A percentile compares a stretch with the other conserved stretches of the same genome.
Conservation (phyloP, 2,329 filamentous ascomycete species). For the Basipetospora chlamydospora region DNA sequence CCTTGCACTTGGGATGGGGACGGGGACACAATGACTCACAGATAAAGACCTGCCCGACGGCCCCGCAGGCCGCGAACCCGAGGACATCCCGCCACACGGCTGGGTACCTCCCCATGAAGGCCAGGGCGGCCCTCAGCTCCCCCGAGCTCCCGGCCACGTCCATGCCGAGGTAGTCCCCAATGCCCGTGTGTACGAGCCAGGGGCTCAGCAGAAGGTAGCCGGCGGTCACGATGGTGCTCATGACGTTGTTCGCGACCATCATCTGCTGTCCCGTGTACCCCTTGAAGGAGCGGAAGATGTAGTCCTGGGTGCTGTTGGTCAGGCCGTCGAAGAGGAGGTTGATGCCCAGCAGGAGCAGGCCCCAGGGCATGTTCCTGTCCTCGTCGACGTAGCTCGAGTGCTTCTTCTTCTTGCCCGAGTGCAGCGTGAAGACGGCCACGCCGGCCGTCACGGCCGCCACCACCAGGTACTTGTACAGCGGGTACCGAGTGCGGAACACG, state of each 20-base stretch:
- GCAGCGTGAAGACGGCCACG: conserved; percentile 88
- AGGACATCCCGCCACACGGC: conserved; percentile 75
- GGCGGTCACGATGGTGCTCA: conserved; percentile 65
- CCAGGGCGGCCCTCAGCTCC: conserved; percentile 65
- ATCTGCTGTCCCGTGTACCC: conserved; percentile 88
- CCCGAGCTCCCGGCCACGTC: conserved; percentile 50
- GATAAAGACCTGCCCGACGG: conserved; percentile 91
- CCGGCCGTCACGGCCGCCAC: conserved; percentile 82
- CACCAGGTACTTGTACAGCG: conserved; percentile 91
- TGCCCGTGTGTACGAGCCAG: conserved; percentile 54
- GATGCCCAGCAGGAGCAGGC: conserved; percentile 67
- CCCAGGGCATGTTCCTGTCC: conserved; percentile 55
- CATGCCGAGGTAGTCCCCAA: conserved; percentile 53
- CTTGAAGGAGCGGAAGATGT: conserved; percentile 70
- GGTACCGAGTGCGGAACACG: conserved; percentile 76
- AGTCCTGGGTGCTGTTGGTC: conserved; percentile 92
- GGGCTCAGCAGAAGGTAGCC: conserved; percentile 66
- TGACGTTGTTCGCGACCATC: conserved; percentile 96
- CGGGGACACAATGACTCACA: conserved; percentile 34
- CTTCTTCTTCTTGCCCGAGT: conserved; percentile 40
- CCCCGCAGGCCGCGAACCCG: conserved; percentile 79
- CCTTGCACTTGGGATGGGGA: too few species aligned
- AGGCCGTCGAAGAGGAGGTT: conserved; percentile 93
- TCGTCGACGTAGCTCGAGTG: conserved; percentile 23
- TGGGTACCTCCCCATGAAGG: conserved; percentile 69